Base-by-base conservation (phyloP, 352 stramenopile genomes). In the Peronospora destructor region DNA sequence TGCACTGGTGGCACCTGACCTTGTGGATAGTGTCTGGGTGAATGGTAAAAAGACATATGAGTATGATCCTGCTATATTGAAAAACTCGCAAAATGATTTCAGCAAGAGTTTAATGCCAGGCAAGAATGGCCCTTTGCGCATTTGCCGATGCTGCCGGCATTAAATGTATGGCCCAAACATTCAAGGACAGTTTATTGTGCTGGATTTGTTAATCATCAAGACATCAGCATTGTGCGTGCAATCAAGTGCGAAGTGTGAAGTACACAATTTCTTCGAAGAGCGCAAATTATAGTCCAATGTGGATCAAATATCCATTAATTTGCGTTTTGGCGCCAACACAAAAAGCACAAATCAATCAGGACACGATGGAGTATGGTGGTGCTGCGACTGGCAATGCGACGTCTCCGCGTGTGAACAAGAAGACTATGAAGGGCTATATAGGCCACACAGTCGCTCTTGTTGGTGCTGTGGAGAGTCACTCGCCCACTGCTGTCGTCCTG, bases 361-460 rank as follows among this genome's bases (percentile, higher is more conserved):
- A 33, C 5, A 59, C 26, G 25, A 86, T 87, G 76, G 78, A 71
- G 63, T 84, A 76, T 45, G 61, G 61, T 32, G 69, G 78, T 29
- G 66, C 62, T 46, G 51, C 56, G 21, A 59, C 16, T 12, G 36
- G 46, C 39, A 66, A 51, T 30, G 75, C 71, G 41, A 90, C 82
- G 33, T 81, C 79, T 51, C 76, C 82, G 53, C 82, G 82, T 53
- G 79, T 93, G 45, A 93, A 93, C 68, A 89, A 89, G 66, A 76
- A 77, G 60, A 71, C 64, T 1, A 68, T 93, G 59, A 53, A 60
- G 34, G 60, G 59, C 7, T 88, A 85, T 51, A 45, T 85, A 19
- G 75, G 77, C 17, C 68, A 76, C 47, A 87, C 78, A 0, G 82
- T 93, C 7, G 71, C 82, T 41, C 71, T 93, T 5, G 82, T 93